Base-by-base conservation (phyloP, 306 rosid genomes). In the Casuarina glauca region DNA sequence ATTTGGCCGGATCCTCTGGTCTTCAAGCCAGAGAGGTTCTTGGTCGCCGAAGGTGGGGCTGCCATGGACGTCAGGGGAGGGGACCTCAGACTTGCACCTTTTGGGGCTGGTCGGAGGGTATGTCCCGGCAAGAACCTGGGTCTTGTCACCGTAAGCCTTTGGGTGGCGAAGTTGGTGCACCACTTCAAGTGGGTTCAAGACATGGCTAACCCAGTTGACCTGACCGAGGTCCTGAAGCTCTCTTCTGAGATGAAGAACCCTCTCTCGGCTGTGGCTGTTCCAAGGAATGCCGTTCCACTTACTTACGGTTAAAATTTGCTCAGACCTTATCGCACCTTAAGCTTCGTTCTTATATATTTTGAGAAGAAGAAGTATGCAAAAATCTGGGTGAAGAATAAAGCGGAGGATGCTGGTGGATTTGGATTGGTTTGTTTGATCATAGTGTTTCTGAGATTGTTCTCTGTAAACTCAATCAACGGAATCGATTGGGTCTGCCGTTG, bases 61-160 rank as follows among this genome's bases (percentile, higher is more conserved):
- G 88, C 84, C 12, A 41, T 87, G 15, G 90, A 87, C 51, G 77
- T 84, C 20, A 66, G 86, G 10, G 90, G 90, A n/a, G 79, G 55
- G 46, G 88, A 87, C 82, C 80, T 84, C 1, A 84, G 88, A 81
- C 88, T 87, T 2, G 90, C 90, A 15, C 90, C 90, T 0, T 87
- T 87, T 19, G 90, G 90, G n/a, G 88, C 90, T 8, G 90, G 88
- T 3, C 90, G 90, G 3, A 81, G 90, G 86, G 90, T 87, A 69
- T 87, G 88, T 68, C 90, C 90, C 0, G 90, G 90, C 0, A 87
- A 51, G 82, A 87, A 81, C 75, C 62, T 87, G 0, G 90, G 88
- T 7, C 81, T 87, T 20, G 84, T 81, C 3, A 76, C 84, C 1
- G 90, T 81, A 71, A 84, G 52, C 76, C 90, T 81, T 63, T 86